phyloP scores from a whole-genome alignment of 768 basidiomycete genomes.

The Suillus alpinus region DNA sequence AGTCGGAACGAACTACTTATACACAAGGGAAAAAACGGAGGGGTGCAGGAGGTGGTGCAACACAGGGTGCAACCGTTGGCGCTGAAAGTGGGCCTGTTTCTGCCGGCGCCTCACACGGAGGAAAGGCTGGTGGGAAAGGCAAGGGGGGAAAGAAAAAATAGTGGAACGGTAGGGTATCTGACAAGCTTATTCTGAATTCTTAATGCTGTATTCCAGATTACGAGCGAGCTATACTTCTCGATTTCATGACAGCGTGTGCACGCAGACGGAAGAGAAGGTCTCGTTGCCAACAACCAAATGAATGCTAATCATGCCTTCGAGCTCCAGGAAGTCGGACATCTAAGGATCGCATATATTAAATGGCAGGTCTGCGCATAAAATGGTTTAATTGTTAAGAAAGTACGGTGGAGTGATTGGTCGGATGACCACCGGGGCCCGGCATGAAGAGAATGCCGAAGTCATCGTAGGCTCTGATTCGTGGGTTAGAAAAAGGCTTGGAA shows the following conservation, averaged over 20 bases:
- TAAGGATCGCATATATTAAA: no score
- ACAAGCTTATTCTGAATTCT: not conserved
- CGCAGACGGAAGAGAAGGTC: not conserved
- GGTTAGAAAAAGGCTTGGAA: no score
- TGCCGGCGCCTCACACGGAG: slow-evolving; percentile 24
- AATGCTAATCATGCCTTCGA: no score
- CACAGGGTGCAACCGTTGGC: slow-evolving; percentile 52
- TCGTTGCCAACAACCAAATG: not conserved
- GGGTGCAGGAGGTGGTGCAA: slow-evolving; percentile 57
- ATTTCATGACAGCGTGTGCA: not conserved
- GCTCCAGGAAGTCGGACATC: no score
- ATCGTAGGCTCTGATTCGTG: no score
- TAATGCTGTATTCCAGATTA: not conserved
- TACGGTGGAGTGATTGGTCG: no score
- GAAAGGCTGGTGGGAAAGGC: slow-evolving; percentile 37
- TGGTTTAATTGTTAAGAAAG: no score
- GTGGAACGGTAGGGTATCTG: not conserved
- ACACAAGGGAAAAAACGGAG: slow-evolving; percentile 49
- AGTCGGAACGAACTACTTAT: slow-evolving; percentile 69
- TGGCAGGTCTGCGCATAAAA: no score
- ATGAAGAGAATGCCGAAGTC: no score
- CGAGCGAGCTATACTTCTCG: not conserved
- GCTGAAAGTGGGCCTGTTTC: slow-evolving; percentile 20
- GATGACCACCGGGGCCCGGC: no score
- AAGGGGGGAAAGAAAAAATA: slow-evolving; percentile 75